These are phyloP conservation scores for Quaeritorhiza haematococci DNA, from an alignment of 371 early-diverging fungal genomes.

Conservation along the genomic window DNA sequence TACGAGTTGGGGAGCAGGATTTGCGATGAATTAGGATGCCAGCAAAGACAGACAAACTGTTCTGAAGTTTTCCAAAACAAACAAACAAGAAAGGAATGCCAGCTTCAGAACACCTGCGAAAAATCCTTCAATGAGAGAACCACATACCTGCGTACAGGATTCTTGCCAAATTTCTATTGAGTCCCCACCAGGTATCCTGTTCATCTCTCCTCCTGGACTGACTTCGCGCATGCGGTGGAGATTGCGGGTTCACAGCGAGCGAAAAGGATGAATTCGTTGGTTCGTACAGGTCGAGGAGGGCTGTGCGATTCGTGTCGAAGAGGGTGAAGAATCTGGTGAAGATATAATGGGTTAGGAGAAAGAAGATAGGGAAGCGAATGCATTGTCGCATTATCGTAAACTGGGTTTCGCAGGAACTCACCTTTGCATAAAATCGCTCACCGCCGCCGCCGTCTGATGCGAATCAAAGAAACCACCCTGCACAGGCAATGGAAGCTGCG, in stretches of 20 bases:
- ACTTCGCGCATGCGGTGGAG: neutral
- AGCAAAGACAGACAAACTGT: neutral
- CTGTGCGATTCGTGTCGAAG: conserved; percentile 31
- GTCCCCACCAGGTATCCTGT: conserved; percentile 21
- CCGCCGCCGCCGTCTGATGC: conserved; percentile 17
- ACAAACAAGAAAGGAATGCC: too few relatives aligned
- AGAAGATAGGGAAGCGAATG: neutral
- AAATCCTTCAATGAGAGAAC: too few relatives aligned
- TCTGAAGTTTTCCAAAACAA: too few relatives aligned
- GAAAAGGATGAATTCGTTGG: conserved; percentile 20
- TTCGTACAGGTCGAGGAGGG: conserved; percentile 21
- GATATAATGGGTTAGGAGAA: neutral
- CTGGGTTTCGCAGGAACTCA: conserved; percentile 1
- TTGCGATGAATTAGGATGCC: neutral
- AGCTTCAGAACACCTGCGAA: too few relatives aligned
- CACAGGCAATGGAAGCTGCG: conserved; percentile 13
- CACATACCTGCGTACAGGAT: conserved; percentile 7
- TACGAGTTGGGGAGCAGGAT: neutral
- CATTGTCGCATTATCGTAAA: neutral
- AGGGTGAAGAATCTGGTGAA: conserved; percentile 20
- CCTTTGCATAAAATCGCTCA: conserved; percentile 29
- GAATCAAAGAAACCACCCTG: conserved; percentile 31
- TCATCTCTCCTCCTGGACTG: neutral
- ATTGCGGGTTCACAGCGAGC: conserved; percentile 12
- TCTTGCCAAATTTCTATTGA: conserved; percentile 26